A percentile compares a stretch with the other conserved stretches of the same genome.
Conservation (phyloP, 352 stramenopile species). For the Pythium periplocum region DNA sequence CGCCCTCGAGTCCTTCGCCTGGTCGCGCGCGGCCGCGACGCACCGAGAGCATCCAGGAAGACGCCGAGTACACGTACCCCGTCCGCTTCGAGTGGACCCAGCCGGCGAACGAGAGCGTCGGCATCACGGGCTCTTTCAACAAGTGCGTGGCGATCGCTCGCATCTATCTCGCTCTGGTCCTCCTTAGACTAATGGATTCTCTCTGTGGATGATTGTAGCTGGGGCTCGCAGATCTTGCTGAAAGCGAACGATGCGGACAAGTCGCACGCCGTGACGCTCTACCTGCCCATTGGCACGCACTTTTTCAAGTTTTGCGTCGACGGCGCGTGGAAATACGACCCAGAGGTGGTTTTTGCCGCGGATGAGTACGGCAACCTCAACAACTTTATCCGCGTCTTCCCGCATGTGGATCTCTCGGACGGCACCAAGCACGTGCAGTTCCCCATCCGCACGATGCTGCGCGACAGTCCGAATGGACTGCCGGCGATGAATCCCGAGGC, state of each 20-base stretch:
- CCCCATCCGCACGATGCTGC: slow-evolving; percentile 68
- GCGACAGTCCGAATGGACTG: slow-evolving; percentile 37
- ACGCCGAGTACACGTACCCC: slow-evolving; percentile 45
- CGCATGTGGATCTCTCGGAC: slow-evolving; percentile 8
- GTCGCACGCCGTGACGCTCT: slow-evolving; percentile 41
- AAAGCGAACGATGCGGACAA: slow-evolving; percentile 20
- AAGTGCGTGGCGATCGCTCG: slow-evolving; percentile 31
- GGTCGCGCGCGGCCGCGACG: slow-evolving; percentile 6
- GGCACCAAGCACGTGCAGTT: slow-evolving; percentile 46
- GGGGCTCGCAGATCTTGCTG: slow-evolving; percentile 72
- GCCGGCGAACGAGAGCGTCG: slow-evolving; percentile 35
- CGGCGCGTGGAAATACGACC: slow-evolving; percentile 80
- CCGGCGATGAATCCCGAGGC: slow-evolving; percentile 72
- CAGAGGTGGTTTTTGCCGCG: slow-evolving; percentile 70
- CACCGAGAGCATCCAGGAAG: slow-evolving; percentile 27
- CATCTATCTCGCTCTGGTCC: no score
- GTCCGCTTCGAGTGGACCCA: slow-evolving; percentile 59
- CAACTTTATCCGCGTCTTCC: slow-evolving; percentile 74
- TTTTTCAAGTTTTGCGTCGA: slow-evolving; percentile 81
- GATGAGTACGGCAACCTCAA: slow-evolving; percentile 87
- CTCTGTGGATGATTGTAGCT: slow-evolving; percentile 24
- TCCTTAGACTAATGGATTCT: background rate
- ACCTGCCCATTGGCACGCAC: slow-evolving; percentile 58
- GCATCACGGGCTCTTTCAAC: slow-evolving; percentile 79
- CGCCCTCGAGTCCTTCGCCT: no score